These are phyloP conservation scores for Coffea canephora DNA, from an alignment of 257 asterid genomes.

Conservation along the genomic window DNA sequence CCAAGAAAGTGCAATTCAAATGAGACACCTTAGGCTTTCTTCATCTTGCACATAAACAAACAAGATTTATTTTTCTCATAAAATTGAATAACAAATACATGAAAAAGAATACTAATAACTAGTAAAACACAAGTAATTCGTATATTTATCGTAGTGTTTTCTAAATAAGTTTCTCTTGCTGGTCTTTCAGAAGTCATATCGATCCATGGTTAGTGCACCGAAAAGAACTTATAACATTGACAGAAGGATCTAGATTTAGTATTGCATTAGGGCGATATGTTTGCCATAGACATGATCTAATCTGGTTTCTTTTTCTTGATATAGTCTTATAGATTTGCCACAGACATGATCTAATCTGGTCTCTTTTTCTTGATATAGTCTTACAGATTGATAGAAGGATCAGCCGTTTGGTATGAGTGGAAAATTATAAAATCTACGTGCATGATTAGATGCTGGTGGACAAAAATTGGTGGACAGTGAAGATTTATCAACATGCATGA, in stretches of 20 bases:
- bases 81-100: too few relatives aligned
- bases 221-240: too few relatives aligned
- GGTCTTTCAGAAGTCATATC: not conserved
- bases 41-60: too few relatives aligned
- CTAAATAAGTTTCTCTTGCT: too few relatives aligned
- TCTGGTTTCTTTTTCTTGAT: not conserved
- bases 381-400: not conserved
- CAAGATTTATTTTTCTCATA: too few relatives aligned
- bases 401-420: slow-evolving; percentile 2
- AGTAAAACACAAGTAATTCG: too few relatives aligned
- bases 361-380: not conserved
- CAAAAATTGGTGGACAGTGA: slow-evolving; percentile 8
- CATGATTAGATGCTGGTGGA: slow-evolving; percentile 8
- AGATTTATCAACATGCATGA: not conserved
- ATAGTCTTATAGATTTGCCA: not conserved
- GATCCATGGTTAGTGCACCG: not conserved
- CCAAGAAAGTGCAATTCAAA: too few relatives aligned
- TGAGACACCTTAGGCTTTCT: too few relatives aligned
- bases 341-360: not conserved
- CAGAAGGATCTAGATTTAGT: not conserved
- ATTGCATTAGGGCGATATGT: not conserved
- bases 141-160: too few relatives aligned
- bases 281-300: not conserved
- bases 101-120: too few relatives aligned
- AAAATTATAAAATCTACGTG: not conserved